Conservation (phyloP, 108 stramenopile species). For the Epithemia pelagica region DNA sequence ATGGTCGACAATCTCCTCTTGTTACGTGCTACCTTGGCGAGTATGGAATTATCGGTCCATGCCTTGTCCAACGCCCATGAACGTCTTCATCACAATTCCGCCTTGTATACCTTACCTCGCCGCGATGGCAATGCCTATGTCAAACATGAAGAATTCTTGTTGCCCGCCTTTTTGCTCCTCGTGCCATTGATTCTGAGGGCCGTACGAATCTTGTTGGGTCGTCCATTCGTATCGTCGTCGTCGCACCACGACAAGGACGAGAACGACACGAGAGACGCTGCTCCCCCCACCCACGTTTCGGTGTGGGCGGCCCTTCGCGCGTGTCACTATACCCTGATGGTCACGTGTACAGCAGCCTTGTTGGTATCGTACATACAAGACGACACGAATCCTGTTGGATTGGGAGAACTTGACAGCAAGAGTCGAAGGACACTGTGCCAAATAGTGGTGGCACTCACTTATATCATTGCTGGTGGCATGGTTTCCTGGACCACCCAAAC, state of each 20-base stretch:
- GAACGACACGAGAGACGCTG: too few relatives aligned
- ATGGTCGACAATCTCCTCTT: background rate
- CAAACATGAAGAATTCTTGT: conserved; percentile 76
- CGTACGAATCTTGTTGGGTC: conserved; percentile 25
- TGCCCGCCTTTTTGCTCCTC: conserved; percentile 62
- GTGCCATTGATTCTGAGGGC: conserved; percentile 65
- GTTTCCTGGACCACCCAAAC: background rate
- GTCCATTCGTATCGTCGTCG: background rate
- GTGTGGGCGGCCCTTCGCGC: conserved; percentile 21
- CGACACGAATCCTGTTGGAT: background rate
- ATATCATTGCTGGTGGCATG: background rate
- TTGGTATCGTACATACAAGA: background rate
- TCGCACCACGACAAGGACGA: background rate
- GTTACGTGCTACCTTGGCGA: conserved; percentile 23
- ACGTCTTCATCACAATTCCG: conserved; percentile 77
- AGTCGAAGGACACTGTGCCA: background rate
- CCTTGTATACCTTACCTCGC: conserved; percentile 68
- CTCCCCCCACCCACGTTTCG: background rate
- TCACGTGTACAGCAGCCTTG: background rate
- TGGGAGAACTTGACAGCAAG: background rate
- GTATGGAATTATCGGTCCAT: conserved; percentile 50
- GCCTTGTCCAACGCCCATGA: conserved; percentile 78
- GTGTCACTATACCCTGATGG: background rate
- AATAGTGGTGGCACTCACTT: background rate
- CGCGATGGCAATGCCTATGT: conserved; percentile 51